Conservation (phyloP, 495 filamentous ascomycete genomes). For the Penicillium paradoxum region DNA sequence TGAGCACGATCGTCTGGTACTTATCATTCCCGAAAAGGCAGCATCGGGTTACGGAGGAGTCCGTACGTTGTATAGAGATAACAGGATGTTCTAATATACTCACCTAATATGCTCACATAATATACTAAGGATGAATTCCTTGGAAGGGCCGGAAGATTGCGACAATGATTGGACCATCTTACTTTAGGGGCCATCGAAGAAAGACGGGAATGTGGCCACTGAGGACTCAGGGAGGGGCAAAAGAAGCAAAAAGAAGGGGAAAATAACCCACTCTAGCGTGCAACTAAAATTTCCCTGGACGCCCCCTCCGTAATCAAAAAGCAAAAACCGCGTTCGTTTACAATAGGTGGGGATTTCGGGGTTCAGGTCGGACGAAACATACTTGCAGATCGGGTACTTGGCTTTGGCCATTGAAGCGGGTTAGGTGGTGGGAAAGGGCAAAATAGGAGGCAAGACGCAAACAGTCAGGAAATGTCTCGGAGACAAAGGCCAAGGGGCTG, state of each 20-base stretch:
- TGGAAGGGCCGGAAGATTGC: neutral
- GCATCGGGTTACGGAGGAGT: no score
- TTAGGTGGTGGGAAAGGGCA: no score
- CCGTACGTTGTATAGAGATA: no score
- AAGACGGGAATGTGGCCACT: slow-evolving; percentile 3
- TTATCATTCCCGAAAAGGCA: no score
- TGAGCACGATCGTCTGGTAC: no score
- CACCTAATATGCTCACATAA: no score
- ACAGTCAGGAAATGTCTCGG: no score
- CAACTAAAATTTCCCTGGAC: slow-evolving; percentile 3
- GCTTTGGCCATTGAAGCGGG: neutral
- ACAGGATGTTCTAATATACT: no score
- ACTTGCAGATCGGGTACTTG: slow-evolving; percentile 23
- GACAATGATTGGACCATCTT: neutral
- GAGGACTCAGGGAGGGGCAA: neutral
- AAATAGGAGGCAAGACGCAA: no score
- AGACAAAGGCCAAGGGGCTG: no score
- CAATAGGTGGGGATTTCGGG: slow-evolving; percentile 7
- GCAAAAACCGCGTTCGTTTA: slow-evolving; percentile 17
- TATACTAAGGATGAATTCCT: no score
- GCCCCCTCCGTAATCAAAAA: slow-evolving; percentile 8
- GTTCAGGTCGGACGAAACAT: slow-evolving; percentile 9
- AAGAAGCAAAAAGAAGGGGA: neutral
- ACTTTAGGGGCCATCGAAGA: neutral
- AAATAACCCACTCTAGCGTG: slow-evolving; percentile 2